Conservation (phyloP, 2,329 filamentous ascomycete genomes). For the Diaporthe ilicicola region DNA sequence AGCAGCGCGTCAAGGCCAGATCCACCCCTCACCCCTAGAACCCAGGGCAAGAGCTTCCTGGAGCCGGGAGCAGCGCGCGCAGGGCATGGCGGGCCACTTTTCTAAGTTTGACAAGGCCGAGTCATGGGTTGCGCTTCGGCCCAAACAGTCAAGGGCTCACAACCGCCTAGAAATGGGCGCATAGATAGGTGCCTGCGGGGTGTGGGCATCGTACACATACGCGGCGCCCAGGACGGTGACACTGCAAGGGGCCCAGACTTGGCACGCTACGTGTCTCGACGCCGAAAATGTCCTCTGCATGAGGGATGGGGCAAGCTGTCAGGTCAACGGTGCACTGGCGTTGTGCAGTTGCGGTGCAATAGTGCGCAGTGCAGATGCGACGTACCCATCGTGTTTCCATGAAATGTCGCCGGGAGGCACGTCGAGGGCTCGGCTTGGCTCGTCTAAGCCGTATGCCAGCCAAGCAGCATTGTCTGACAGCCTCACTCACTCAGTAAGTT, state of each 20-base stretch:
- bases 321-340: neutral
- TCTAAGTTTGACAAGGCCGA: constrained; percentile 22
- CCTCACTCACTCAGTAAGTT: neutral
- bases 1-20: neutral
- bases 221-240: neutral
- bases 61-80: neutral
- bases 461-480: neutral
- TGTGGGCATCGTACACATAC: neutral
- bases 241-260: constrained; percentile 15
- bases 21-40: neutral
- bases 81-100: constrained; percentile 13
- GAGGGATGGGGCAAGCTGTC: neutral
- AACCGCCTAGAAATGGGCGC: neutral
- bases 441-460: too few relatives aligned
- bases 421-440: neutral
- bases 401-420: too few relatives aligned
- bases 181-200: neutral
- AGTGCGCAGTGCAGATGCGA: neutral
- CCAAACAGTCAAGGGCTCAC: neutral
- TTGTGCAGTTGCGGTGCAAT: neutral
- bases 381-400: neutral
- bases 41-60: neutral
- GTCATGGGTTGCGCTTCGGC: constrained; percentile 11
- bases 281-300: neutral
- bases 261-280: constrained; percentile 7